These are phyloP conservation scores for Hymenoscyphus scutula DNA, from an alignment of 2,329 filamentous ascomycete species.

Conservation along the genomic window DNA sequence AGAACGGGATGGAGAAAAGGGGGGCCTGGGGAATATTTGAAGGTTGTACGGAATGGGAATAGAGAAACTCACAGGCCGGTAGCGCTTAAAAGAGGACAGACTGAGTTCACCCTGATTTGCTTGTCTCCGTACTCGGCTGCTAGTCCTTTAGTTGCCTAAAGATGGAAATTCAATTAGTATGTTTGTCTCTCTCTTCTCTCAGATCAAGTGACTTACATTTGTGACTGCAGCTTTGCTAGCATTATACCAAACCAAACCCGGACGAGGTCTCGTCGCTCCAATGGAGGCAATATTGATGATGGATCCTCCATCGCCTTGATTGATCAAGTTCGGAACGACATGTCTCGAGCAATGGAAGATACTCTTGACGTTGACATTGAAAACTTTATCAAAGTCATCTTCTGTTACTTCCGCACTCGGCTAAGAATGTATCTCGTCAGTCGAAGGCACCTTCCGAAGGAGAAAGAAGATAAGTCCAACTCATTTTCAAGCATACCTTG, in stretches of 20 bases:
- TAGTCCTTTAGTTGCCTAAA: slow-evolving; percentile 59
- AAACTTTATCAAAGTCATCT: slow-evolving; percentile 63
- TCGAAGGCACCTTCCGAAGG: background rate
- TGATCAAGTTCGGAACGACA: slow-evolving; percentile 59
- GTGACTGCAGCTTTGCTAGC: slow-evolving; percentile 65
- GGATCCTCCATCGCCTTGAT: slow-evolving; percentile 53
- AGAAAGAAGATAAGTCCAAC: background rate
- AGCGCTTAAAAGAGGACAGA: slow-evolving; percentile 65
- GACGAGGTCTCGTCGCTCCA: slow-evolving; percentile 59
- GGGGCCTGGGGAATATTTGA: no score
- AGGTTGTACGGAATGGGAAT: background rate
- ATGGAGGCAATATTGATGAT: slow-evolving; percentile 68
- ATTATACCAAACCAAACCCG: slow-evolving; percentile 68
- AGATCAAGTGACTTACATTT: slow-evolving; percentile 42
- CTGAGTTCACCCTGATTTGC: slow-evolving; percentile 70
- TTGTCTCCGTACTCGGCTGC: slow-evolving; percentile 72
- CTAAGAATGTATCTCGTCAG: slow-evolving; percentile 23
- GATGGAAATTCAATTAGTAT: background rate
- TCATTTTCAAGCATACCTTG: no score
- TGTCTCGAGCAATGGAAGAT: slow-evolving; percentile 59
- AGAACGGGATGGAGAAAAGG: no score
- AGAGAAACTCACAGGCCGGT: slow-evolving; percentile 51
- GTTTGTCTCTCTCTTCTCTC: background rate
- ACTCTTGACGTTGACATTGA: slow-evolving; percentile 67
- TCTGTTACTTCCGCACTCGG: slow-evolving; percentile 63